phyloP scores from a whole-genome alignment of 2,329 filamentous ascomycete species.

The Aureobasidium sp. region DNA sequence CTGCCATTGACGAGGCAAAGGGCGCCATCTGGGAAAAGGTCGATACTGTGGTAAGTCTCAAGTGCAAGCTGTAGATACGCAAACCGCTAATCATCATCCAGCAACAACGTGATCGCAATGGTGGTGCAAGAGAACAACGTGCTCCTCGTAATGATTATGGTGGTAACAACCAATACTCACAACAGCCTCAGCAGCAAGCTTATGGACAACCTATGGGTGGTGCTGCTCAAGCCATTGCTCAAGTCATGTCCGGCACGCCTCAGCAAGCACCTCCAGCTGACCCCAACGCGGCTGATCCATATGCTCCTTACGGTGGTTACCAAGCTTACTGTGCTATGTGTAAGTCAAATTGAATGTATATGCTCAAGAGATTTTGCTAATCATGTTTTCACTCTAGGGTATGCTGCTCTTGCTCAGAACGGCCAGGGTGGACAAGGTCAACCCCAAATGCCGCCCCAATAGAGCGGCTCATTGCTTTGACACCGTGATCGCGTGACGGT shows the following conservation, averaged over 20 bases:
- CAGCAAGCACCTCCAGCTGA: conserved; percentile 42
- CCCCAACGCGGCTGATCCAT: conserved; percentile 44
- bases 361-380: neutral
- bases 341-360: conserved; percentile 25
- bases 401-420: conserved; percentile 57
- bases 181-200: conserved; percentile 33
- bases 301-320: conserved; percentile 76
- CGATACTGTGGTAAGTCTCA: conserved; percentile 53
- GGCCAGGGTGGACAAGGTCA: conserved; percentile 28
- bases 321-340: conserved; percentile 71
- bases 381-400: conserved; percentile 27
- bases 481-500: conserved; percentile 13
- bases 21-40: conserved; percentile 85
- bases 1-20: conserved; percentile 74
- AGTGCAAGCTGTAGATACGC: neutral
- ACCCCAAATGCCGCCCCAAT: conserved; percentile 14
- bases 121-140: conserved; percentile 17
- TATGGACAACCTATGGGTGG: conserved; percentile 16
- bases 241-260: conserved; percentile 17
- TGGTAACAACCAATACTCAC: conserved; percentile 22
- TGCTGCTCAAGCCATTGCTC: conserved; percentile 14
- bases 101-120: conserved; percentile 18
- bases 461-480: conserved; percentile 3
- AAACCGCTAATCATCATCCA: neutral
- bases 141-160: conserved; percentile 27